These are phyloP conservation scores for Aegilops tauschii DNA, from an alignment of 176 grass and related monocot species.

Conservation along the genomic window DNA sequence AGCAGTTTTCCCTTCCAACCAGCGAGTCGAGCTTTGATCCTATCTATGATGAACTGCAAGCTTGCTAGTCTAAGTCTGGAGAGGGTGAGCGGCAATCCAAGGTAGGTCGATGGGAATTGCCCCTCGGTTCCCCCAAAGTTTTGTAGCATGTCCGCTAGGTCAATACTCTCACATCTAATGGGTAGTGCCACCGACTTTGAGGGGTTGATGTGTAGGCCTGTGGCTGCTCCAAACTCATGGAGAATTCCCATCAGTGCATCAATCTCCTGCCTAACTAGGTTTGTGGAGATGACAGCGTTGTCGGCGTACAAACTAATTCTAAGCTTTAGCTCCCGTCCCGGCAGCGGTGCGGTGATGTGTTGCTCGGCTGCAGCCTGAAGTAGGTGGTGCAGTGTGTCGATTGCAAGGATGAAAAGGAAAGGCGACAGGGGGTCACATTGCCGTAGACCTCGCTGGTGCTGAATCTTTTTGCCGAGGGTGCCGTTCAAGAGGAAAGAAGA, in stretches of 20 bases:
- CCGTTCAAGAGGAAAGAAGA: background rate
- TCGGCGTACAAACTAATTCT: background rate
- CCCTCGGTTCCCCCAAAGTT: too few relatives aligned
- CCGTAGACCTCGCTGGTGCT: background rate
- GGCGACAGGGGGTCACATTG: background rate
- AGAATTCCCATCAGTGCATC: too few relatives aligned
- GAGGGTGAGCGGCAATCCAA: too few relatives aligned
- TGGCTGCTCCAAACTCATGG: background rate
- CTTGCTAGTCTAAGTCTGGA: too few relatives aligned
- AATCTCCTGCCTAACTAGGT: background rate
- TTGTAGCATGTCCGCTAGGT: background rate
- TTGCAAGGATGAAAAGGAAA: background rate
- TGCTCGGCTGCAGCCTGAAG: too few relatives aligned
- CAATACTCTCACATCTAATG: background rate
- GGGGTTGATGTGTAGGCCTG: background rate
- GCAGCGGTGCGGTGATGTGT: rapidly evolving
- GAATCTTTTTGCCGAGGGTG: background rate
- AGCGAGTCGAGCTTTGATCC: too few relatives aligned
- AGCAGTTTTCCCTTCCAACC: too few relatives aligned
- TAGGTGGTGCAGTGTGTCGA: background rate
- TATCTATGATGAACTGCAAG: too few relatives aligned
- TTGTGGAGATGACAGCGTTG: background rate
- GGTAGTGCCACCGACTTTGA: background rate
- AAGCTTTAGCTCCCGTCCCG: background rate
- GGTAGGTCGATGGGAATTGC: too few relatives aligned